These are phyloP conservation scores for Leishmania tarentolae DNA, from an alignment of 208 protist genomes.

Conservation along the genomic window DNA sequence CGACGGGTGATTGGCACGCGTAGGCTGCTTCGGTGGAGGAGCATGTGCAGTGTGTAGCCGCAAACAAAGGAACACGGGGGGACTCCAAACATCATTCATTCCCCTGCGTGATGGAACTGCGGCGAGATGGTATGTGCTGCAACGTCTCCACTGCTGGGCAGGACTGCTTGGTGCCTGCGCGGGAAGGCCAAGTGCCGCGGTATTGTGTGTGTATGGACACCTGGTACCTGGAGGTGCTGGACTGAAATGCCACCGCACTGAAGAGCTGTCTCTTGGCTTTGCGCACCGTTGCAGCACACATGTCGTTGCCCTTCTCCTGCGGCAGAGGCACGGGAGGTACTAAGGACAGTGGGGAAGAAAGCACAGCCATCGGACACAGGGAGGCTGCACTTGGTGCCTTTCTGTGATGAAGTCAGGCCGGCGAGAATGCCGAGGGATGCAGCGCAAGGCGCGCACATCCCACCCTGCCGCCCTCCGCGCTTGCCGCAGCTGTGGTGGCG, in stretches of 20 bases:
- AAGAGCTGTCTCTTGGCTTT: too few relatives aligned
- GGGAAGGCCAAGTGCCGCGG: neutral
- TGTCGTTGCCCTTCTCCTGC: neutral
- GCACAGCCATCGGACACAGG: constrained; percentile 9
- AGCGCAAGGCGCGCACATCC: neutral
- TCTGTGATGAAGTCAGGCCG: constrained; percentile 16
- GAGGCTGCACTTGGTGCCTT: constrained; percentile 18
- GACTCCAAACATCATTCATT: neutral
- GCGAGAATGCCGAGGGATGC: neutral
- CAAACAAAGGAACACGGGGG: constrained; percentile 21
- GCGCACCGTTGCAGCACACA: too few relatives aligned
- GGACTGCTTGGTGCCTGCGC: too few relatives aligned
- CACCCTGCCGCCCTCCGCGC: neutral
- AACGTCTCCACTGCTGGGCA: neutral
- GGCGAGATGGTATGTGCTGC: constrained; percentile 11
- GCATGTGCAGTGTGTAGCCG: neutral
- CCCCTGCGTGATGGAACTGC: constrained; percentile 13
- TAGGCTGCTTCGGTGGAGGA: neutral
- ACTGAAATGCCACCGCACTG: too few relatives aligned
- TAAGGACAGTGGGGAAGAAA: neutral
- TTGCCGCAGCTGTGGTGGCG: neutral
- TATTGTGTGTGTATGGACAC: neutral
- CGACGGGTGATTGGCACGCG: neutral
- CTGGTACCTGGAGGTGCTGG: too few relatives aligned
- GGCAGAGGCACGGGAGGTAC: too few relatives aligned